These are phyloP conservation scores for Geranium brycei DNA, from an alignment of 345 rosid genomes.

Conservation along the genomic window DNA sequence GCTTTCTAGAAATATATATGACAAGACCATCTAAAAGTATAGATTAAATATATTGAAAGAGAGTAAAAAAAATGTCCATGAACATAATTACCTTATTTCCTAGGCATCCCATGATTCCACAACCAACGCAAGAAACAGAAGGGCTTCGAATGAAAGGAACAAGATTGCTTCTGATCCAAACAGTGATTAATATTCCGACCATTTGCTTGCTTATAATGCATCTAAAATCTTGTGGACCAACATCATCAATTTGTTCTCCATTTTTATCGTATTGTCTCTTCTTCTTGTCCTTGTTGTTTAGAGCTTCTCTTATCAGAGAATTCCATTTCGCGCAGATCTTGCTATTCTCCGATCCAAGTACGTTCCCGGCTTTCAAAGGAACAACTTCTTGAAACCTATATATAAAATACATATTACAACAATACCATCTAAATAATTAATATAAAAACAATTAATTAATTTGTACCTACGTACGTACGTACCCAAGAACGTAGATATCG, in stretches of 20 bases:
- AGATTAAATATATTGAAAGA: no score
- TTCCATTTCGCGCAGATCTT: constrained; percentile 18
- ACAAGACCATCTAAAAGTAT: no score
- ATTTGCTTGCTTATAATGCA: constrained; percentile 16
- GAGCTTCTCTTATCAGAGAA: constrained; percentile 17
- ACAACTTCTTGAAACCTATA: constrained; percentile 38
- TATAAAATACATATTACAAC: no score
- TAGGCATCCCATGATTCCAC: constrained; percentile 21
- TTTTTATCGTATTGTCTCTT: background rate
- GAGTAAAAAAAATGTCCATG: no score
- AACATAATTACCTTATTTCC: constrained; percentile 17
- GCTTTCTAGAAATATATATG: no score
- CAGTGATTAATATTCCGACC: constrained; percentile 17
- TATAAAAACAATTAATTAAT: background rate
- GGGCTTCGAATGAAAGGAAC: constrained; percentile 5
- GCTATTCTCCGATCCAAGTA: constrained; percentile 19
- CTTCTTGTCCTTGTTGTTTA: constrained; percentile 6
- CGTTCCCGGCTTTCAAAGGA: constrained; percentile 27
- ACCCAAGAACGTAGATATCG: constrained; percentile 84
- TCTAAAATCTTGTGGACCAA: constrained; percentile 2
- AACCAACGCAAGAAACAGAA: constrained; percentile 13
- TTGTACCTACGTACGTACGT: constrained; percentile 4
- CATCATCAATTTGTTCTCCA: no score
- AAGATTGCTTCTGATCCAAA: constrained; percentile 13
- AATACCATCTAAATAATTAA: background rate